Evolutionary conservation across 192 early-diverging fungal species (phyloP), one percentile per base, ranked within the genome.

Genomic region (Geosiphon pyriformis): DNA sequence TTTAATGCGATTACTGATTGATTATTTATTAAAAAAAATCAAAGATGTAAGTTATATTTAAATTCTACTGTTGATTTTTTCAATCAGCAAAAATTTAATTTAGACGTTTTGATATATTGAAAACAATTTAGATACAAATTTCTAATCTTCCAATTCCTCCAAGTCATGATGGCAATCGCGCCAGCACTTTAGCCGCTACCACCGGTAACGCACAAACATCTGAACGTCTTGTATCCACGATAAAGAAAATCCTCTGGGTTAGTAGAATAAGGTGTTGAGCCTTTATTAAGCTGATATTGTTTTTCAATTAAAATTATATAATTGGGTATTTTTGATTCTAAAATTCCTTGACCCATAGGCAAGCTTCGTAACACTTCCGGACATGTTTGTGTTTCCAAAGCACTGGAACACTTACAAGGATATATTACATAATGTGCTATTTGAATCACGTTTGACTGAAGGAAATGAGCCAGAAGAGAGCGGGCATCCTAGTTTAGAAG

Each of bases 321-420:
- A 29, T 42, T 48, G 30, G 11, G 17, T 48, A 20, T 50, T 54
- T 31, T 69, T 22, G 20, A 31, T 42, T 32, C 23, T 18, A 17
- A 31, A 15, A 46, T 65, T 4, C 49, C 54, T 22, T 55, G 4
- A 27, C 31, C 17, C 17, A 30, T 57, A 85, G 81, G 76, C 79
- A 20, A 59, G 82, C 42, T 83, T 85, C 42, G 34, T 82, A 1
- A 80, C 83, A 0, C 78, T 74, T 4, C 83, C 83, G 8, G 83
- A 85, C 48, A 81, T 83, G 77, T 85, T 85, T 78, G 79, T 85
- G 12, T 75, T 80, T 61, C 83, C 83, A 32, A 76, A 76, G 31
- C 63, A 75, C 18, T 85, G 79, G 72, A 68, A 77, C 18, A 71
- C 71, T 20, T 80, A 85, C 30, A 66, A 73, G 17, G 67, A 62